Evolutionary conservation across 192 early-diverging fungal species (phyloP), one percentile per base, ranked within the genome.

Genomic region (Podila minutissima): DNA sequence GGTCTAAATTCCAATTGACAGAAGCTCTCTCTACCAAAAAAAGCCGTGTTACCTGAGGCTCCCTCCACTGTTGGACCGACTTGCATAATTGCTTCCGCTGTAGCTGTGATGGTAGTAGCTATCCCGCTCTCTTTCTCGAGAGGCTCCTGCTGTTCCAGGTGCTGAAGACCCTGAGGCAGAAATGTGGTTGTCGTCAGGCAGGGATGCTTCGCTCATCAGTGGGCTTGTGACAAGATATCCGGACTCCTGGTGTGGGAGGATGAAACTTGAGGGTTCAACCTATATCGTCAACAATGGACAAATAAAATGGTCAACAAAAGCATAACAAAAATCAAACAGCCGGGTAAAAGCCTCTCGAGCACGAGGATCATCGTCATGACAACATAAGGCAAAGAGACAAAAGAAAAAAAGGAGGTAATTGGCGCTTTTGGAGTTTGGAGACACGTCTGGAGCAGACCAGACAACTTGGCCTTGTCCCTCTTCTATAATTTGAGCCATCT

Each of bases 181-280:
- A 0, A 26, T 55, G 22, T 55, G 64, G 7, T 33, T 38, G 28
- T 79, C 75, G 26, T 66, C 75, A 17, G 68, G 41, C 17, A 77
- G 59, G 15, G 64, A 67, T 13, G 75, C 75, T 59, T 77, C 75
- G 24, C 75, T 77, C 75, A 77, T 77, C 59, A 71, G 26, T 24
- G 75, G 75, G 55, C 75, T 77, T 26, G 63, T 66, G 58, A 77
- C 75, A n/a, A 77, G 59, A 51, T 71, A 62, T 32, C 72, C 66
- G 9, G 71, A 64, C 37, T 75, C 75, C 63, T 71, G 63, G 7
- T 71, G 75, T 11, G 58, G 41, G 4, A 77, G 69, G 32, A 77
- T 71, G 22, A 71, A 77, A 20, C 33, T 28, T n/a, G 69, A 59
- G 13, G 75, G 29, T 7, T 77, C 69, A 33, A 55, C 57, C 75